Conservation (phyloP, 805 yeast genomes). For the Dipodascus geniculatus region DNA sequence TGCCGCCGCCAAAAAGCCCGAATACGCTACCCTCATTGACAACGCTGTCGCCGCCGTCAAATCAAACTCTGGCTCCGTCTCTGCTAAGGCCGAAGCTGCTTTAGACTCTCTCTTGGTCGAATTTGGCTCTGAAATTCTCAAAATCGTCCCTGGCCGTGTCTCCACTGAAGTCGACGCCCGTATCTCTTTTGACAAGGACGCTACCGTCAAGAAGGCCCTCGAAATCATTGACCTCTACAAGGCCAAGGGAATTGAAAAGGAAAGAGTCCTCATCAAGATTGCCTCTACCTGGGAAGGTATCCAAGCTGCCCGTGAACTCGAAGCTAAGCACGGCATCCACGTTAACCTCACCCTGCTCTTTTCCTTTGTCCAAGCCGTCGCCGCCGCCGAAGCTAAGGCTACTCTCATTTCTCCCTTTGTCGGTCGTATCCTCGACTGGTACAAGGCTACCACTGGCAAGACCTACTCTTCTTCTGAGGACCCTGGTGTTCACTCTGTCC, state of each 20-base stretch:
- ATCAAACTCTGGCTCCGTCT: constrained; percentile 29
- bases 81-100: constrained; percentile 66
- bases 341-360: constrained; percentile 90
- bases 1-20: constrained; percentile 87
- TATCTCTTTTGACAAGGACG: constrained; percentile 90
- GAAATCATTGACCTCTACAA: constrained; percentile 82
- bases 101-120: constrained; percentile 89
- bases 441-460: constrained; percentile 88
- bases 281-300: constrained; percentile 99
- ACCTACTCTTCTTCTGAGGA: constrained; percentile 68
- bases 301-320: constrained; percentile 95
- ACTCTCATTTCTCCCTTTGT: constrained; percentile 97
- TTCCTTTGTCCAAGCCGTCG: constrained; percentile 96
- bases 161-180: constrained; percentile 99
- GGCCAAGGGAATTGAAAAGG: constrained; percentile 74
- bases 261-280: constrained; percentile 85
- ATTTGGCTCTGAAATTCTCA: constrained; percentile 87
- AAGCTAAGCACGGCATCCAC: constrained; percentile 82
- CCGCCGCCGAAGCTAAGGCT: constrained; percentile 95
- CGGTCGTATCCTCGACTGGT: constrained; percentile 98
- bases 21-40: constrained; percentile 82
- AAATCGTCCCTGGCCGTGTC: constrained; percentile 97
- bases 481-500: constrained; percentile 94
- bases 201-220: constrained; percentile 86
- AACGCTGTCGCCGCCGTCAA: constrained; percentile 82